Base-by-base conservation (phyloP, 1,139 yeast species). In the Geotrichum macrosporum region DNA sequence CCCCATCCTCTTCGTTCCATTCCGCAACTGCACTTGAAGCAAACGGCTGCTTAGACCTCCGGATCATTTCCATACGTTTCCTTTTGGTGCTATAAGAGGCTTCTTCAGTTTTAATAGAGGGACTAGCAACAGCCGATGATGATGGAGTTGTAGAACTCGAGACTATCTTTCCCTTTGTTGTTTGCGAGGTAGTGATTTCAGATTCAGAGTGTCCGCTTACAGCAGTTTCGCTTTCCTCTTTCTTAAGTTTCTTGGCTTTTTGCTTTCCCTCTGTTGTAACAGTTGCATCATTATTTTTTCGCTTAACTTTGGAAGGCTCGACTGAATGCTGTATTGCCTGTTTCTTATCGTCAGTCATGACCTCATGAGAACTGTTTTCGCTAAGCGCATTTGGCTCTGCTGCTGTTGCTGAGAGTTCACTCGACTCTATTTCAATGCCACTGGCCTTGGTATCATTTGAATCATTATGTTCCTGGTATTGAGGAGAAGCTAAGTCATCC, bases 221-320 rank as follows among this genome's bases (percentile, higher is more conserved):
- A 6, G 31, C 31, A 13, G 29, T 19, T 9, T 22, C 22, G 4
- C 26, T 36, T 22, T 41, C 43, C 26, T 46, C 48, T n/a, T 40
- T 35, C 22, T 46, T 46, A 20, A 24, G 13, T 26, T 40, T 46
- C 34, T 40, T 46, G 16, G 34, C 9, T 22, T 46, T 46, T n/a
- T 35, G 37, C 31, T 43, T 36, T 8, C 27, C 10, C 8, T 36
- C 46, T 15, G 41, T 19, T 27, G 41, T 24, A 12, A 30, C 18
- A 27, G 26, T 20, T 3, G 40, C 13, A 18, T 35, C 45, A 20
- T 6, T 27, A 10, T 22, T 12, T 18, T 41, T 41, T 10, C 45
- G 38, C 24, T 41, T 41, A 18, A 37, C 20, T 27, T 21, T 4
- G 4, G 22, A 8, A 13, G 4, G 16, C 8, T 29, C 34, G 13